Conservation (phyloP, 2,329 filamentous ascomycete genomes). For the Bipolaris bicolor region DNA sequence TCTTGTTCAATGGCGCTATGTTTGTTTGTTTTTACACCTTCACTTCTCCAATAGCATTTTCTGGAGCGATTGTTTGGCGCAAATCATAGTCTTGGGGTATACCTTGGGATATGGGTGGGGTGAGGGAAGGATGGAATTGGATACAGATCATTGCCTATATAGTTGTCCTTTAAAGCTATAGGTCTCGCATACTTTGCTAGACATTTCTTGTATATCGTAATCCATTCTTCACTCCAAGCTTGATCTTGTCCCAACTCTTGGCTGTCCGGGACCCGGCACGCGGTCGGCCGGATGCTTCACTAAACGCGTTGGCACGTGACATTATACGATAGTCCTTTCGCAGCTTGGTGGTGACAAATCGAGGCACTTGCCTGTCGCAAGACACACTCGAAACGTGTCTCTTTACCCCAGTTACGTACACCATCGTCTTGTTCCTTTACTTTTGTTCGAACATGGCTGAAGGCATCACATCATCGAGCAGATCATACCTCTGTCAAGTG, state of each 20-base stretch:
- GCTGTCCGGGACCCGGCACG: background rate
- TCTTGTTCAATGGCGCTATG: background rate
- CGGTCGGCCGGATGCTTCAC: background rate
- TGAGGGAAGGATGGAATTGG: constrained; percentile 21
- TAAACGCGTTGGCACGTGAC: background rate
- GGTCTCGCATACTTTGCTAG: constrained; percentile 12
- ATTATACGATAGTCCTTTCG: no score
- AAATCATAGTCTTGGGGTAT: constrained; percentile 40
- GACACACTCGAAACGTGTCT: background rate
- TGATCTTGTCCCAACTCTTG: background rate
- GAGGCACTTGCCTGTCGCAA: background rate
- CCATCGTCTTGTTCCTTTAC: background rate
- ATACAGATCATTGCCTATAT: constrained; percentile 27
- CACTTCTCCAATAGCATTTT: constrained; percentile 42
- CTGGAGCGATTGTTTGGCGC: constrained; percentile 42
- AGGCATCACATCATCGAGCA: background rate
- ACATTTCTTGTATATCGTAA: constrained; percentile 24
- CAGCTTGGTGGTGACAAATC: background rate
- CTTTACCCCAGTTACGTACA: no score
- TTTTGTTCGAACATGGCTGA: no score
- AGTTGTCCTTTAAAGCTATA: constrained; percentile 16
- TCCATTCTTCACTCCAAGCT: constrained; percentile 22
- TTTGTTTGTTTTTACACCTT: constrained; percentile 14
- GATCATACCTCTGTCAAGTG: background rate
- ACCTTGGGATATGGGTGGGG: constrained; percentile 28